Evolutionary conservation across 2,329 filamentous ascomycete species (phyloP), one percentile per base, ranked within the genome.

Genomic region (Pestalotiopsis sp.): DNA sequence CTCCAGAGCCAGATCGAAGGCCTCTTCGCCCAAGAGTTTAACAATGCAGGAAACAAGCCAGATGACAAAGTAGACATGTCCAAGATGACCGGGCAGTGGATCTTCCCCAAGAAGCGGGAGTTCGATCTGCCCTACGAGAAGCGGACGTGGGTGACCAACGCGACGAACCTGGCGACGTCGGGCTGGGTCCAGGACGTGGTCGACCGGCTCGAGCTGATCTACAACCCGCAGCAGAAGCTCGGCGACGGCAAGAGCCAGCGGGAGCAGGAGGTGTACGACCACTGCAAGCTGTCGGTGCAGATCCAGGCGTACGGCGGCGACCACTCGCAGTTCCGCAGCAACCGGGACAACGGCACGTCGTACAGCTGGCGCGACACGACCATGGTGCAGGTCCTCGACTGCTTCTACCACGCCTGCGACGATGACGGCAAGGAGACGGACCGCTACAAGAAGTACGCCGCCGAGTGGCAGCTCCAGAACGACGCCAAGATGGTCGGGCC

Each of bases 121-220:
- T 86, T 85, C 68, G 79, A 84, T 36, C 79, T 82, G 25, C 84
- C 84, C 0, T 86, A 86, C 67, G 78, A 82, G 62, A 86, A 86
- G 77, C 80, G 83, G 7, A 83, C 83, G 2, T 83, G 84, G 67
- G 64, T 77, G 23, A 86, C 83, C 23, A 79, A 77, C 11, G 84
- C 82, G 13, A 81, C 73, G 23, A 82, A 79, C 1, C 79, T 86
- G 9, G 72, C 66, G 0, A 76, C 75, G 45, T 79, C 82, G 62
- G 75, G 76, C 3, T 85, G 82, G 83, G 77, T 80, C 13, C 11
- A 58, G 9, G 56, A 23, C 20, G n/a, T 58, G 20, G 56, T 27
- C 1, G 11, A 27, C 3, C 56, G 56, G 4, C 20, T 58, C 11
- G 56, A 58, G 4, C 20, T 58, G 20, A 58, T 58, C 11, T 58